Evolutionary conservation across 1,284 basidiomycete species (phyloP).

Genomic region (Calocybe gambosa): DNA sequence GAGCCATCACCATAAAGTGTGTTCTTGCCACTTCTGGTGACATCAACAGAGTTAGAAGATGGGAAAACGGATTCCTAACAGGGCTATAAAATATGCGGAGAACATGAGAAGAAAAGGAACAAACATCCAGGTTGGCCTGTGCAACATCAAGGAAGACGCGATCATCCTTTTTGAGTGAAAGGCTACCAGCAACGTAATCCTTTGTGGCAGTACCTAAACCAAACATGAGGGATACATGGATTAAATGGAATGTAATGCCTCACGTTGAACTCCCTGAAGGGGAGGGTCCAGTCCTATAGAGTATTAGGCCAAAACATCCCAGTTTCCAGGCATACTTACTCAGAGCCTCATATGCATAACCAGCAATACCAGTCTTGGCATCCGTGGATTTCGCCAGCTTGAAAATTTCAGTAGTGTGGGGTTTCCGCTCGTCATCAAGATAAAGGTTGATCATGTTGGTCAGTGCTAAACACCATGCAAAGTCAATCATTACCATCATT

Average conservation of each 20-base stretch:
- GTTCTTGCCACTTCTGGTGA: slow-evolving; percentile 38
- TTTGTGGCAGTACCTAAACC: slow-evolving; percentile 38
- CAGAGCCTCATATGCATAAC: slow-evolving; percentile 59
- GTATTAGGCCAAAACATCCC: no score
- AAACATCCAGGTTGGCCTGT: slow-evolving; percentile 50
- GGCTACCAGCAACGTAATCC: slow-evolving; percentile 36
- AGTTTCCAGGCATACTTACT: slow-evolving; percentile 37
- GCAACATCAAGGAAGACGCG: slow-evolving; percentile 57
- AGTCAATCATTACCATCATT: not conserved
- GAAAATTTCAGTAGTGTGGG: slow-evolving; percentile 24
- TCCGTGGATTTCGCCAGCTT: slow-evolving; percentile 29
- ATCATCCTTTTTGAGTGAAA: slow-evolving; percentile 39
- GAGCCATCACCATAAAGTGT: slow-evolving; percentile 52
- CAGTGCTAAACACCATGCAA: slow-evolving; percentile 20
- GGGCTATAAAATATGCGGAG: not conserved
- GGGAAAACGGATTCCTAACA: slow-evolving; percentile 44
- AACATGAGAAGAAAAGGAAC: slow-evolving; percentile 18
- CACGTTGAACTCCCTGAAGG: slow-evolving; percentile 48
- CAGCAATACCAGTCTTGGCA: slow-evolving; percentile 35
- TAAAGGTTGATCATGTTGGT: slow-evolving; percentile 52
- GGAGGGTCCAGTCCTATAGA: slow-evolving; percentile 41
- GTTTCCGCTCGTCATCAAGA: slow-evolving; percentile 41
- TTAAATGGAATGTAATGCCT: slow-evolving; percentile 16
- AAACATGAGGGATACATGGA: not conserved
- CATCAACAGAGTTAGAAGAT: slow-evolving; percentile 41